These are phyloP conservation scores for Dianthus caryophyllus DNA, from an alignment of 148 eudicot species.

Conservation along the genomic window DNA sequence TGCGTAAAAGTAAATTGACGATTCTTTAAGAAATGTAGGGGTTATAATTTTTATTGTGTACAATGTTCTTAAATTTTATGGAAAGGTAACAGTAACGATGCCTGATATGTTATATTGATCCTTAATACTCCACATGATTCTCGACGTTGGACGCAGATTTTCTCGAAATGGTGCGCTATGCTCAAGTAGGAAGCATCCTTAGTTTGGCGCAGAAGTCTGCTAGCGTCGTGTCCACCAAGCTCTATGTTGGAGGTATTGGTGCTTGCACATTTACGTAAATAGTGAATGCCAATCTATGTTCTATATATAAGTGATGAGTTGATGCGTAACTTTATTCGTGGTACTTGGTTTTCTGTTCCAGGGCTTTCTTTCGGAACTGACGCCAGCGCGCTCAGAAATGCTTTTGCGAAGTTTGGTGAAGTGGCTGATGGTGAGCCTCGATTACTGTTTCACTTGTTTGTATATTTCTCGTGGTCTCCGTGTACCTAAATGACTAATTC, in stretches of 20 bases:
- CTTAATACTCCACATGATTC: background rate
- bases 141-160: conserved; percentile 12
- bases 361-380: conserved; percentile 82
- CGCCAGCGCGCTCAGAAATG: conserved; percentile 56
- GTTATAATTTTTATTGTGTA: no score
- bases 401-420: conserved; percentile 70
- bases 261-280: no score
- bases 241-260: conserved; percentile 68
- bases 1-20: no score
- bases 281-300: background rate
- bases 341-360: conserved; percentile 8
- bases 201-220: conserved; percentile 36
- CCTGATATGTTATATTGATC: background rate
- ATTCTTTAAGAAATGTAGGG: no score
- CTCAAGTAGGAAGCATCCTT: conserved; percentile 51
- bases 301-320: no score
- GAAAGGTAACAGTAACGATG: background rate
- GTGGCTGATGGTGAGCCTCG: conserved; percentile 57
- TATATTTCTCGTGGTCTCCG: no score
- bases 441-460: background rate
- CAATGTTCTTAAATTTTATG: no score
- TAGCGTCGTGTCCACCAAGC: conserved; percentile 51
- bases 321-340: background rate
- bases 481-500: no score
- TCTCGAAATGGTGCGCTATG: conserved; percentile 56